phyloP scores from a whole-genome alignment of 2,329 filamentous ascomycete genomes.

The Fusarium bactridioides region DNA sequence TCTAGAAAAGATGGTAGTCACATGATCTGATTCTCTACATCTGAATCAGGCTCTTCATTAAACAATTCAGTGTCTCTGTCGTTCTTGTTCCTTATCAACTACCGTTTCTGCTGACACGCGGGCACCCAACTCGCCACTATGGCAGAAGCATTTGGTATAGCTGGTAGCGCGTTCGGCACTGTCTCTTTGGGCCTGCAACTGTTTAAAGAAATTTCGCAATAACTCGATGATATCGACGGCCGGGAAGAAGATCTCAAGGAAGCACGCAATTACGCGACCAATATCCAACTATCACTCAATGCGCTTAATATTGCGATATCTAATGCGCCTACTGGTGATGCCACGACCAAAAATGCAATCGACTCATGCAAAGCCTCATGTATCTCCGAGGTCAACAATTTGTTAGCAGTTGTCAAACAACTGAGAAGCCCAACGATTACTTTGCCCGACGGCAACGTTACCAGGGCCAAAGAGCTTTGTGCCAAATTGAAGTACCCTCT shows the following conservation, averaged over 20 bases:
- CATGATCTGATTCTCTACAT: too few species aligned
- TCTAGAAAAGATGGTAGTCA: neutral
- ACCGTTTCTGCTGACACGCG: accelerated
- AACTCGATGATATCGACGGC: neutral
- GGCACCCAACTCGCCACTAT: accelerated
- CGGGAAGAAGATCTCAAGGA: neutral
- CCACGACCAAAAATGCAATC: accelerated
- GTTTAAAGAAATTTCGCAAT: neutral
- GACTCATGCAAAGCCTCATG: neutral
- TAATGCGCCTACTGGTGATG: accelerated
- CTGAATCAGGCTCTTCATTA: accelerated
- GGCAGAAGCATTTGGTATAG: neutral
- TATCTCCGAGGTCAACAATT: accelerated
- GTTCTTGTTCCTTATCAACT: accelerated
- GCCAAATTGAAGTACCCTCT: neutral
- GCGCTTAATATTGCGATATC: neutral
- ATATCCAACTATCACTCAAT: accelerated
- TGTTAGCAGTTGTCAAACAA: accelerated
- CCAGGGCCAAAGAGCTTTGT: accelerated
- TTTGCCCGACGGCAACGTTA: accelerated
- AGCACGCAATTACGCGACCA: neutral
- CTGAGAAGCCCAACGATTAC: accelerated
- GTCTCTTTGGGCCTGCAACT: neutral
- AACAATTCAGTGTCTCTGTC: accelerated
- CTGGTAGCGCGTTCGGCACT: neutral